Conservation (phyloP, 2,329 filamentous ascomycete species). For the Zarea fungicola region DNA sequence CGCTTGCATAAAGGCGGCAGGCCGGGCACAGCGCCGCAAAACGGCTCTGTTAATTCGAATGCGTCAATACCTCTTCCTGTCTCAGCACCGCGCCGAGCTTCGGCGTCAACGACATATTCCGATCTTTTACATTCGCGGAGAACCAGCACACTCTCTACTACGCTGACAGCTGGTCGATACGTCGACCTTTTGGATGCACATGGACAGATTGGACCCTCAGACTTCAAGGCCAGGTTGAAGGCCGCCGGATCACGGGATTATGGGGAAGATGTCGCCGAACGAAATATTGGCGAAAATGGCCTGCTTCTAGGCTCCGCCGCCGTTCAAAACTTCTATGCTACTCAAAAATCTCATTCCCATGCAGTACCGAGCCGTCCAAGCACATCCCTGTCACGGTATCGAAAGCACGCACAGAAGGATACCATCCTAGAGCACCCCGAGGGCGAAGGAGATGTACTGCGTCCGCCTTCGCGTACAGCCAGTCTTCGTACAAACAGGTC, state of each 20-base stretch:
- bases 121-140: background rate
- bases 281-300: constrained; percentile 45
- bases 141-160: background rate
- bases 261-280: constrained; percentile 61
- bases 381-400: too few relatives aligned
- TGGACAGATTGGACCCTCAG: constrained; percentile 42
- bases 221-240: constrained; percentile 44
- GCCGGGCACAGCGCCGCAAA: too few relatives aligned
- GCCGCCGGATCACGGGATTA: constrained; percentile 50
- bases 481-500: background rate
- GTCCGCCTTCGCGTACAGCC: background rate
- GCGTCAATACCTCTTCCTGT: background rate
- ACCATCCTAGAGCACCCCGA: constrained; percentile 3
- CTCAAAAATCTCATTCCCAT: background rate
- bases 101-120: background rate
- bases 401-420: background rate
- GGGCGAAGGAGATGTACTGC: background rate
- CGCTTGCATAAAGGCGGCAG: too few relatives aligned
- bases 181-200: constrained; percentile 56
- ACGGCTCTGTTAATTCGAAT: too few relatives aligned
- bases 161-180: constrained; percentile 19
- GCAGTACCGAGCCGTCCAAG: background rate
- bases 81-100: background rate
- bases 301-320: constrained; percentile 28
- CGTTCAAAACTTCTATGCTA: constrained; percentile 32